Evolutionary conservation across 2,329 filamentous ascomycete species (phyloP), one percentile per base, ranked within the genome.

Genomic region (Aspergillus latus): DNA sequence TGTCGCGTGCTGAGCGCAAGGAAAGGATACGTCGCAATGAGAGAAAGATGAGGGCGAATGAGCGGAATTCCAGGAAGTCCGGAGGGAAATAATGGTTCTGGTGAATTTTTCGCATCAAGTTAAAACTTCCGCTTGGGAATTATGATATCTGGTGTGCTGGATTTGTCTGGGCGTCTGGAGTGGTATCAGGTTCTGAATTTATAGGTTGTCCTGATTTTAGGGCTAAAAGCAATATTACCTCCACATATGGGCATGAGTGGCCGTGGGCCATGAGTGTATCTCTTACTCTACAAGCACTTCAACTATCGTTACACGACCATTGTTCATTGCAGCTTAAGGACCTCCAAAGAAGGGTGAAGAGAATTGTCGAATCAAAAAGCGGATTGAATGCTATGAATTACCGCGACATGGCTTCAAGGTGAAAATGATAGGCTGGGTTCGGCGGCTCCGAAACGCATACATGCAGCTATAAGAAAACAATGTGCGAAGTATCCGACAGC

Each of bases 21-120:
- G 86, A 84, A 74, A 80, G 86, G 63, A 90, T 85, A 64, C 74
- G 74, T 63, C 68, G 76, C 32, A 78, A 89, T 72, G 86, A 89
- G 74, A 78, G 87, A 64, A 82, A 83, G 75, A 83, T 85, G 84
- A 81, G 86, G 68, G 84, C 83, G 67, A 91, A 91, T 69, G 77
- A 83, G 68, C 79, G 80, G 65, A 79, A 79, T 62, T 73, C 74
- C 13, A 68, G 69, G 60, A 74, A 71, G 64, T 61, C 59, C 11
- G 65, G 63, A 21, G 21, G 21, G 26, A 59, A 58, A 60, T 64
- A 60, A 50, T 67, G 49, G 63, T 28, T 21, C 53, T 58, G 55
- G 54, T 56, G 43, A 57, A 57, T 54, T 59, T 56, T 16, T 49
- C 26, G 13, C 29, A 30, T 56, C 56, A 32, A 46, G 21, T 13